phyloP scores from a whole-genome alignment of 192 early-diverging fungal genomes.

The Helicostylum pulchrum region DNA sequence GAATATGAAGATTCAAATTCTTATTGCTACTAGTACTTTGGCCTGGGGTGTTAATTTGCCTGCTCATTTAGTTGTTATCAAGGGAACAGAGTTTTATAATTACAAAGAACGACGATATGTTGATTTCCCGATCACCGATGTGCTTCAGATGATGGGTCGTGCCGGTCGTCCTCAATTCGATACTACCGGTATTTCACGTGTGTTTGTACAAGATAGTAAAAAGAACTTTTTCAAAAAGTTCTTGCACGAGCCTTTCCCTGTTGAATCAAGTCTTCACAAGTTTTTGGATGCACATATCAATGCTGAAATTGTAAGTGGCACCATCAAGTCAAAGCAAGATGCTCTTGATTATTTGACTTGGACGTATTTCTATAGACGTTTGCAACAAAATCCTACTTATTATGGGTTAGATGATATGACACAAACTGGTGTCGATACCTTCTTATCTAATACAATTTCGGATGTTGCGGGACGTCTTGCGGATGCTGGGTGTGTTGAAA shows the following conservation, averaged over 20 bases:
- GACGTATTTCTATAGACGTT: conserved; percentile 93
- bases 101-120: conserved; percentile 86
- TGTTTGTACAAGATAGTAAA: conserved; percentile 94
- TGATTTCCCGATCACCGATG: conserved; percentile 96
- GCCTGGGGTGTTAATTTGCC: conserved; percentile 99
- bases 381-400: conserved; percentile 93
- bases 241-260: conserved; percentile 92
- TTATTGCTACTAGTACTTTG: conserved; percentile 93
- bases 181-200: conserved; percentile 83
- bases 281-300: conserved; percentile 86
- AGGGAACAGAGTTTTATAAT: conserved; percentile 98
- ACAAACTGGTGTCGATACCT: conserved; percentile 62
- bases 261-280: conserved; percentile 76
- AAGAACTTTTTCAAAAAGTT: conserved; percentile 99
- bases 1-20: conserved; percentile 91
- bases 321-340: conserved; percentile 89
- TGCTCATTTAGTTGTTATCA: conserved; percentile 95
- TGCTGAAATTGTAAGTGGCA: conserved; percentile 88
- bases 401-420: conserved; percentile 84
- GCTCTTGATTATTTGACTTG: conserved; percentile 93
- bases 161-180: conserved; percentile 97
- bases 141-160: conserved; percentile 98
- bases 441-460: conserved; percentile 80
- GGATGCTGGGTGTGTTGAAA: conserved; percentile 69
- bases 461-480: conserved; percentile 66